Percentiles rank a stretch among this genome's conserved stretches.
Conservation (phyloP, 2,329 filamentous ascomycete species). For the Ascochyta clinopodiicola region DNA sequence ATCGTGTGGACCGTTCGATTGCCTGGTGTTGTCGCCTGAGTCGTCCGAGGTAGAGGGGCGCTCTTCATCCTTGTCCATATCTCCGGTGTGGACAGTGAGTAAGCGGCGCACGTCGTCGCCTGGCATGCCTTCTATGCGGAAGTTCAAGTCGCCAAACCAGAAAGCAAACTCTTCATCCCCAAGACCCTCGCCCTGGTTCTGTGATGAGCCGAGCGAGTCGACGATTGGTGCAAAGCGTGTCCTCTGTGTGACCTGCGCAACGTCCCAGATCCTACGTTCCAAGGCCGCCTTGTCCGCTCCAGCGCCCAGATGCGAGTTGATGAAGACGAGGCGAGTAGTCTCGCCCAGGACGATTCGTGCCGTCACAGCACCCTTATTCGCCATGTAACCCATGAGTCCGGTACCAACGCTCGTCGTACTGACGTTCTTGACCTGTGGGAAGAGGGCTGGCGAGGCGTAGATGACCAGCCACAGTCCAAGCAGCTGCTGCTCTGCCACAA, state of each 20-base stretch:
- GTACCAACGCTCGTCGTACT: conserved; percentile 87
- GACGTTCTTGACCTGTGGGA: conserved; percentile 77
- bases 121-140: conserved; percentile 84
- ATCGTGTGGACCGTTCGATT: conserved; percentile 23
- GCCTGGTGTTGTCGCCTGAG: conserved; percentile 27
- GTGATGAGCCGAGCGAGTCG: conserved; percentile 67
- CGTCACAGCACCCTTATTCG: conserved; percentile 91
- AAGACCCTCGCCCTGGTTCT: conserved; percentile 68
- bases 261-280: conserved; percentile 90
- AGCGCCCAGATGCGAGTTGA: conserved; percentile 91
- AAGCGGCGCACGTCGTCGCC: conserved; percentile 88
- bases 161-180: conserved; percentile 94
- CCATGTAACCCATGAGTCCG: conserved; percentile 88
- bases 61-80: conserved; percentile 52
- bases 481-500: conserved; percentile 82
- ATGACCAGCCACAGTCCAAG: conserved; percentile 84
- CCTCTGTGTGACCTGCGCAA: conserved; percentile 75
- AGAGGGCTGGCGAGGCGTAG: conserved; percentile 81
- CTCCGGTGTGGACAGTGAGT: conserved; percentile 84
- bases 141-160: conserved; percentile 97
- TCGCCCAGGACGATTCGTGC: conserved; percentile 86
- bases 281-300: conserved; percentile 78
- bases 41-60: conserved; percentile 27
- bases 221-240: conserved; percentile 79
- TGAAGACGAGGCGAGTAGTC: conserved; percentile 84